Conservation (phyloP, 129 eudicot species). For the Oenanthe sinensis region DNA sequence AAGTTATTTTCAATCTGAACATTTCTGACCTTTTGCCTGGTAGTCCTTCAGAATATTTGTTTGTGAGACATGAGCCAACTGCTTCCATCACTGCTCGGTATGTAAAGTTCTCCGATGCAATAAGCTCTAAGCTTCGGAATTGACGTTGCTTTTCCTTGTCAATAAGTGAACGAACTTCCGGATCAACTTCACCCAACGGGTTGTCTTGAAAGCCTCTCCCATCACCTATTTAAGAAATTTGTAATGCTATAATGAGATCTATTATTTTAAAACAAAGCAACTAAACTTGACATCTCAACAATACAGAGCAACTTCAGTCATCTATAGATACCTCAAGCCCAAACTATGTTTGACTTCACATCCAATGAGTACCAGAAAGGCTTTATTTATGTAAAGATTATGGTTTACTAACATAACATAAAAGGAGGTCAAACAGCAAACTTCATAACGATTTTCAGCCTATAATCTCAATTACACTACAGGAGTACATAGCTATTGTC, state of each 20-base stretch:
- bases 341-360: background rate
- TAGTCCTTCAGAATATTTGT: constrained; percentile 93
- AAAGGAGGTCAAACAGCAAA: background rate
- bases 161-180: constrained; percentile 69
- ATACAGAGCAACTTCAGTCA: background rate
- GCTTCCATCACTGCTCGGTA: constrained; percentile 99
- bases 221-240: constrained; percentile 25
- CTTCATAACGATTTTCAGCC: background rate
- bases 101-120: constrained; percentile 96
- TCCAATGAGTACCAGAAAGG: background rate
- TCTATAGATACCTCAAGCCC: background rate
- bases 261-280: background rate
- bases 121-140: constrained; percentile 78
- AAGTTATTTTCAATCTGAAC: background rate
- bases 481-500: background rate
- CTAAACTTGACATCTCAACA: background rate
- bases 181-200: constrained; percentile 59
- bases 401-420: background rate
- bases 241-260: constrained; percentile 12
- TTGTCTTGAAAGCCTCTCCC: constrained; percentile 56
- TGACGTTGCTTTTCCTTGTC: constrained; percentile 80
- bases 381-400: background rate
- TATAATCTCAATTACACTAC: background rate
- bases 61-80: constrained; percentile 94
- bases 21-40: constrained; percentile 81